Base-by-base conservation (phyloP, 139 green algal genomes). In the Astrephomene gubernaculifera region DNA sequence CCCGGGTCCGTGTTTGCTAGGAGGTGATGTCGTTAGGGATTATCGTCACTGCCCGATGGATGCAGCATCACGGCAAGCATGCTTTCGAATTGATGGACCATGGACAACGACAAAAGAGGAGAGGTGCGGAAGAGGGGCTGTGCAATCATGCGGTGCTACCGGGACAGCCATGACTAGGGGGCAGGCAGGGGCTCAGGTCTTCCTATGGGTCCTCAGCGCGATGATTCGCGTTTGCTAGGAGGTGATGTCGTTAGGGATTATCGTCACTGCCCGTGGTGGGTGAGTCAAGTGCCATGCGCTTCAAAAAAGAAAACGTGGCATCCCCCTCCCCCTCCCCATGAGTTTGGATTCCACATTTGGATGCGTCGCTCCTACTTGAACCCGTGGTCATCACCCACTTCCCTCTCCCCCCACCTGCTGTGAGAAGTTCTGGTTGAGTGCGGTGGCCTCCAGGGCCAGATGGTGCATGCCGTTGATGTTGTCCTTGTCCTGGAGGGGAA, bases 401-500 rank as follows among this genome's bases (percentile, higher is more conserved):
- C n/a, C n/a, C n/a, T n/a, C n/a, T 49, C 54, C 9, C 0, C 84
- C 12, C 33, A 93, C 89, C 92, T 98, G 96, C 90, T 98, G 94
- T 7, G 90, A 95, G 91, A 99, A 98, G 85, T 96, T 97, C 81
- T 98, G 94, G 87, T 98, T 98, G 89, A 98, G 94, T 65, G 87
- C 82, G 19, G 97, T 99, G 21, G 96, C 95, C 92, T 99, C 97
- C 57, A 96, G 53, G 79, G 83, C 90, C 27, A 99, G 92, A 82
- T 97, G 93, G 81, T 95, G 91, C 61, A 97, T 90, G 45, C 94
- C 95, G 88, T 99, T 99, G 87, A 99, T 96, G 90, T 91, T 95
- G 76, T 99, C 97, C 84, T 96, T 95, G 35, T 99, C 96, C 76
- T 83, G 76, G 2, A 43, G 24, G 22, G 8, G 19, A 49, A 1